These are phyloP conservation scores for Ambrosia hybrid DNA, from an alignment of 140 eudicot species.

Conservation along the genomic window DNA sequence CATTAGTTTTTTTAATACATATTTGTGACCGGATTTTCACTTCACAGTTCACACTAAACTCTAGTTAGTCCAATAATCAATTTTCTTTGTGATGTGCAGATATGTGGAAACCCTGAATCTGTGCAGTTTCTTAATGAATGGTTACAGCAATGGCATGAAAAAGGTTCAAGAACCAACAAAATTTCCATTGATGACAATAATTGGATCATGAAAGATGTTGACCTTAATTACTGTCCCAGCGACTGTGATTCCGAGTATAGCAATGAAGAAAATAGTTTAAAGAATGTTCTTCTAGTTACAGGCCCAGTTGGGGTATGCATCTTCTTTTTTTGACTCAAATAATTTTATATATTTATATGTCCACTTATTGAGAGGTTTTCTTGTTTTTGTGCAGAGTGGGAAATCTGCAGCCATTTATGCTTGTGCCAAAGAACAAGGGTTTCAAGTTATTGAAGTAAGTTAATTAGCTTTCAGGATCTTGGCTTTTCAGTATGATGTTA, in stretches of 20 bases:
- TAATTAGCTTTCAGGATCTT: neutral
- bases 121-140: conserved; percentile 79
- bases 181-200: conserved; percentile 25
- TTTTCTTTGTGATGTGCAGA: conserved; percentile 46
- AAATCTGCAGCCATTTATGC: conserved; percentile 98
- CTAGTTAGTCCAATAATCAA: conserved; percentile 5
- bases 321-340: conserved; percentile 19
- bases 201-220: conserved; percentile 33
- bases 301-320: conserved; percentile 97
- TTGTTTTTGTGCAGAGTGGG: conserved; percentile 66
- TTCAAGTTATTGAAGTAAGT: conserved; percentile 90
- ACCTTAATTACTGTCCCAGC: conserved; percentile 44
- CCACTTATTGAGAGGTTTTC: neutral
- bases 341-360: neutral
- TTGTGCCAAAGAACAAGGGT: conserved; percentile 97
- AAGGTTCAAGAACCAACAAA: conserved; percentile 52
- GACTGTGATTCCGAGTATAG: conserved; percentile 56
- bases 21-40: neutral
- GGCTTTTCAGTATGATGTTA: neutral
- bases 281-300: conserved; percentile 86
- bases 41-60: neutral
- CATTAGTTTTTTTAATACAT: neutral
- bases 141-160: conserved; percentile 79
- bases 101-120: conserved; percentile 79
- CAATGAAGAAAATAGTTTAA: conserved; percentile 54